Evolutionary conservation across 2,329 filamentous ascomycete genomes (phyloP).

Genomic region (Cladosporium phlei): DNA sequence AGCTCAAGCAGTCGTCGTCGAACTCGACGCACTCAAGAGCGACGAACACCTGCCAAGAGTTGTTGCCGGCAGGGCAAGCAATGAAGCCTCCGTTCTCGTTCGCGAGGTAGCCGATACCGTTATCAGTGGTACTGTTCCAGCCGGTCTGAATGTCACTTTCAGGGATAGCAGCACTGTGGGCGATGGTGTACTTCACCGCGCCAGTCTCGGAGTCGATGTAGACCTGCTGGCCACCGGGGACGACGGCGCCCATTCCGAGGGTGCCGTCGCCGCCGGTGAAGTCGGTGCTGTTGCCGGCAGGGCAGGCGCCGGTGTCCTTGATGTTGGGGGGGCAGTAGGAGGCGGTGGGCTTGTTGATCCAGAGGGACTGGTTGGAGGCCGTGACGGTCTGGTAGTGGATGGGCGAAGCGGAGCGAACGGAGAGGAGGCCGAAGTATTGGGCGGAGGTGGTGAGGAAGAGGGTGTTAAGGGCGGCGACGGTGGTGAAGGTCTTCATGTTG

Average conservation of each 20-base stretch:
- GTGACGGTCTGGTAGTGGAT: conserved; percentile 25
- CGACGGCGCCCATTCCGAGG: conserved; percentile 21
- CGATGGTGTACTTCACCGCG: conserved; percentile 25
- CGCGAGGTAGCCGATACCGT: conserved; percentile 17
- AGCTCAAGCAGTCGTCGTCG: conserved; percentile 17
- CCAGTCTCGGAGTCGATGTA: conserved; percentile 28
- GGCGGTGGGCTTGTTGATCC: conserved; percentile 25
- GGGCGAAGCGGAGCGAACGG: conserved; percentile 22
- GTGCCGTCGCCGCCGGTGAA: conserved; percentile 15
- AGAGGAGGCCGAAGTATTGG: conserved; percentile 24
- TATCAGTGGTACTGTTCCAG: conserved; percentile 18
- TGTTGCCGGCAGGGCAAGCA: conserved; percentile 16
- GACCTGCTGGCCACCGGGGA: conserved; percentile 27
- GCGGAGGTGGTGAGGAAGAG: conserved; percentile 13
- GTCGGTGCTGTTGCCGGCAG: conserved; percentile 17
- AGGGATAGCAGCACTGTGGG: conserved; percentile 25
- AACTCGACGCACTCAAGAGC: conserved; percentile 17
- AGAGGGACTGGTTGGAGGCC: conserved; percentile 24
- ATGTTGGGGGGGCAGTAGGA: conserved; percentile 26
- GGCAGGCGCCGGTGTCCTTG: conserved; percentile 18
- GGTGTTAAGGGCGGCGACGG: conserved; percentile 15
- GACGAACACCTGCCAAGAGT: conserved; percentile 17
- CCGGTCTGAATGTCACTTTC: conserved; percentile 21
- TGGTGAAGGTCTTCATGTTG: conserved; percentile 21
- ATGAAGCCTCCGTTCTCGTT: conserved; percentile 16